Evolutionary conservation across 148 eudicot genomes (phyloP), one percentile per base, ranked within the genome.

Genomic region (Cornus suecica): DNA sequence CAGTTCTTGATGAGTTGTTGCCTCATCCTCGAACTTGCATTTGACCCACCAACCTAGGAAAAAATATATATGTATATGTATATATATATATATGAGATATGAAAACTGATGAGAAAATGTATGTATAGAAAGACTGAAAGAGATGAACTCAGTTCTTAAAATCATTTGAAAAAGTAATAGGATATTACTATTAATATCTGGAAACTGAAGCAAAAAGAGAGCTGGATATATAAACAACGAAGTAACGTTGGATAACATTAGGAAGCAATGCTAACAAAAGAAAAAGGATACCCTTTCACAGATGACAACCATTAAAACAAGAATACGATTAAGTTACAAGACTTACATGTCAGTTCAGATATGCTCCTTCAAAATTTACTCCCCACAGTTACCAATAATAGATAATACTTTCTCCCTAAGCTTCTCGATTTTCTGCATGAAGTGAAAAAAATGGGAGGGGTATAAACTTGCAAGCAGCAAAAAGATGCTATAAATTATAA

Each of bases 401-500:
- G 83, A 81, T 78, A 88, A 69, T 77, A 91, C 88, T 72, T 83
- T 88, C 77, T 72, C 79, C 87, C 75, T 83, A 11, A 89, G 93
- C 89, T 83, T 91, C 81, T 89, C 86, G 28, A 86, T 82, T 41
- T 71, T 78, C 97, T 93, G 87, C 71, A 72, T 65, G 41, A 73
- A 29, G 16, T n/a, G 31, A 58, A 65, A 20, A 41, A 13, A 61
- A 30, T 10, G 32, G 64, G 45, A 29, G 70, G 20, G 14, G 26
- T 23, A 74, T 41, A 24, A 7, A 16, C 52, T 30, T 10, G 31
- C 30, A 80, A 71, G 67, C 41, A 16, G 24, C n/a, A 30, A 71
- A 69, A 42, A 23, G 58, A 65, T 13, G 41, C 56, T 48, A 66
- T 70, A 2, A 66, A 23, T 11, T 52, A 45, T 61, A 10, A 68